Conservation (phyloP, 1,284 basidiomycete genomes). For the Termitomyces sp. region DNA sequence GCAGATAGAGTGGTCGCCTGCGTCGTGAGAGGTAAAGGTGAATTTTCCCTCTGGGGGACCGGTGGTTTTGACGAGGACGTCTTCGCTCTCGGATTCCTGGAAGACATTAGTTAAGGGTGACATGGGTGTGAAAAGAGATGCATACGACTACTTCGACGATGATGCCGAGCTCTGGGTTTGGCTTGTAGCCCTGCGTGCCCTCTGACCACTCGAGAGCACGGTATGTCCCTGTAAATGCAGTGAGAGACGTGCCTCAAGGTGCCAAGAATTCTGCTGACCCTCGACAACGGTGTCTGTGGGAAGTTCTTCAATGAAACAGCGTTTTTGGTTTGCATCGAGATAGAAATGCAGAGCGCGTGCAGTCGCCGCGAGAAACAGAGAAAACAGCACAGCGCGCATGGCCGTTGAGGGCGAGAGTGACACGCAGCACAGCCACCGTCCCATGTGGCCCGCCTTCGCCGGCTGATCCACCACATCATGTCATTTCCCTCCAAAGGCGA, state of each 20-base stretch:
- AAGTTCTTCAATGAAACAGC: conserved; percentile 96
- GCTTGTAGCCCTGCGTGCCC: conserved; percentile 59
- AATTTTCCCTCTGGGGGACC: conserved; percentile 90
- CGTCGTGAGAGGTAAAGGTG: conserved; percentile 95
- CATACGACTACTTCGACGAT: conserved; percentile 84
- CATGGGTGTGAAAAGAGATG: conserved; percentile 6
- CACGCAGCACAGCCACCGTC: neutral
- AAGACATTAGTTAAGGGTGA: conserved; percentile 1
- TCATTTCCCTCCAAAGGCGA: too few species aligned
- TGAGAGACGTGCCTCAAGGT: neutral
- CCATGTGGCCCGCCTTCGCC: neutral
- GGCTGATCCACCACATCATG: neutral
- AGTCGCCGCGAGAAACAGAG: conserved; percentile 34
- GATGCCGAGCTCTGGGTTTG: conserved; percentile 81
- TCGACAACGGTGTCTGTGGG: conserved; percentile 97
- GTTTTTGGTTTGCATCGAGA: conserved; percentile 84
- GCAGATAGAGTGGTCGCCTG: conserved; percentile 97
- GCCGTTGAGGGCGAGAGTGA: neutral
- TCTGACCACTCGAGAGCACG: conserved; percentile 90
- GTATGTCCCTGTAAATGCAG: conserved; percentile 58
- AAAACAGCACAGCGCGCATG: conserved; percentile 1
- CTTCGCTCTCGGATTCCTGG: conserved; percentile 75
- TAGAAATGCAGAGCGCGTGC: conserved; percentile 82
- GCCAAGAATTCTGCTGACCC: conserved; percentile 25
- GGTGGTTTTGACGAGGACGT: conserved; percentile 80